Conservation (phyloP, 140 eudicot species). For the Cichorium intybus region DNA sequence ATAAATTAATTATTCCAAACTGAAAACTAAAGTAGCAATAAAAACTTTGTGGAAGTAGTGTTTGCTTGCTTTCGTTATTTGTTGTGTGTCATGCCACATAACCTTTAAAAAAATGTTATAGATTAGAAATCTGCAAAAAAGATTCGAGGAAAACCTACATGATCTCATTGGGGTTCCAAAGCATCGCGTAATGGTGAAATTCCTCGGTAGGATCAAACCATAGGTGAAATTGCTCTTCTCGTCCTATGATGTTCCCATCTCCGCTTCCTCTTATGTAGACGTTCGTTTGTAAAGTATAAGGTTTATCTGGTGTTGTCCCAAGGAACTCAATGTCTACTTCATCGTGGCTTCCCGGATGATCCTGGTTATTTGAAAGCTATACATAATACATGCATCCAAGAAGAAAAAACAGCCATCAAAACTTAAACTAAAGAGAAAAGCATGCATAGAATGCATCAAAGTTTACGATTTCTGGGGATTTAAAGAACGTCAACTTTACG, state of each 20-base stretch:
- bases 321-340: constrained; percentile 71
- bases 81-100: neutral
- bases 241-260: constrained; percentile 61
- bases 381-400: neutral
- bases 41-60: neutral
- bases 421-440: neutral
- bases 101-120: neutral
- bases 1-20: neutral
- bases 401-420: neutral
- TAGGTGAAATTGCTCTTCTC: constrained; percentile 67
- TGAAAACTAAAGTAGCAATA: neutral
- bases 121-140: neutral
- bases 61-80: neutral
- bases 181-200: constrained; percentile 66
- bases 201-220: constrained; percentile 82
- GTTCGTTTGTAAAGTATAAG: constrained; percentile 66
- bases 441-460: neutral
- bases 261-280: constrained; percentile 74
- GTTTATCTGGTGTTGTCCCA: constrained; percentile 63
- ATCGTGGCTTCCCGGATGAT: constrained; percentile 58
- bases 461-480: neutral
- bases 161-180: constrained; percentile 58
- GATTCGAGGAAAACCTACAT: constrained; percentile 31
- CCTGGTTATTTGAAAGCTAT: constrained; percentile 69
- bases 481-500: constrained; percentile 14